Evolutionary conservation across 1,284 basidiomycete genomes (phyloP), one percentile per base, ranked within the genome.

Genomic region (Rhizopogon parksii): DNA sequence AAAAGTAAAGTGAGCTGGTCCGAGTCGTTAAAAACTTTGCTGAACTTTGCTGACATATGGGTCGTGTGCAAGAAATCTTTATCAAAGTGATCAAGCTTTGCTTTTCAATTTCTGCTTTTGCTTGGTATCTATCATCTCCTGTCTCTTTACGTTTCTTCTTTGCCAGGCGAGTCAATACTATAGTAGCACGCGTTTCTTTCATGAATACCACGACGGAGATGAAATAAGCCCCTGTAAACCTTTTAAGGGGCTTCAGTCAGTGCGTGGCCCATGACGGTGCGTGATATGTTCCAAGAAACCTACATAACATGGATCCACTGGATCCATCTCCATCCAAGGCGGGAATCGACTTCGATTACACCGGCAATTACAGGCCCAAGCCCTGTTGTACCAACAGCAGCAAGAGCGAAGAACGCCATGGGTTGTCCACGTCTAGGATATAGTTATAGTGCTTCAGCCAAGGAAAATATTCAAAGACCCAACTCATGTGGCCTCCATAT

Each of bases 251-350:
- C 14, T 19, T 9, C 2, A 32, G 45, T 34, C 21, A 47, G 30
- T 7, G 19, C 19, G 49, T 35, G 34, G 36, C 40, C 21, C 21
- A 24, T 24, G 21, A 0, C 21, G 4, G 21, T 24, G 34, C 17
- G 30, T n/a, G 30, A 32, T 9, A n/a, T n/a, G 12, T 43, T 9
- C 11, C 42, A 52, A 36, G 25, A 11, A 11, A 68, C 77, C 19
- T 51, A 80, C 80, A 83, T 87, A 62, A 82, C 72, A 56, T 85
- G 79, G 27, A 90, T 76, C 86, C 87, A 90, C 65, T 89, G 81
- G 11, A 91, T 88, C 88, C 88, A 91, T 35, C 85, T 73, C 88
- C 89, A 91, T 49, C 73, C 71, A 32, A 91, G 62, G 6, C 68
- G 68, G 0, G 69, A 64, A 52, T 83, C 78, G 59, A 80, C 76